phyloP scores from a whole-genome alignment of 805 yeast species.

The Monosporozyma unispora region DNA sequence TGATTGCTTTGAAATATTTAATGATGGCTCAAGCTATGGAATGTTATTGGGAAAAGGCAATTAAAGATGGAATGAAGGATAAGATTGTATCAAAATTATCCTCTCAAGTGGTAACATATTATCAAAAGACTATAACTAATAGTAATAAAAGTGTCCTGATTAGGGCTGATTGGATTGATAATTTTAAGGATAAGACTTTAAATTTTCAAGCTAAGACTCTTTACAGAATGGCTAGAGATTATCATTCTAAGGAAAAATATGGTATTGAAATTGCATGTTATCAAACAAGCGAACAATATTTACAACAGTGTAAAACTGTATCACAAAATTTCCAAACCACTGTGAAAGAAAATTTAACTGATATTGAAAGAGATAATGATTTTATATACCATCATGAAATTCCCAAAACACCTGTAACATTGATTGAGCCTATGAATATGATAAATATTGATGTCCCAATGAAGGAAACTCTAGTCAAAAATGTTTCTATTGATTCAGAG shows the following conservation, averaged over 20 bases:
- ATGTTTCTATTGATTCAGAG: constrained; percentile 2
- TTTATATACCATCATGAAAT: constrained; percentile 62
- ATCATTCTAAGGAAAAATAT: constrained; percentile 32
- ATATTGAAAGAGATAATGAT: constrained; percentile 73
- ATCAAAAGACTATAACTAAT: constrained; percentile 37
- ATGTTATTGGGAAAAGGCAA: constrained; percentile 69
- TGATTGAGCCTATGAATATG: constrained; percentile 43
- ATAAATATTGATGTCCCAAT: constrained; percentile 33
- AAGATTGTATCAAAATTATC: constrained; percentile 57
- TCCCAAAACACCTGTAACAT: constrained; percentile 41
- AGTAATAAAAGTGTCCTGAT: constrained; percentile 41
- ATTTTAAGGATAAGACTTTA: constrained; percentile 44
- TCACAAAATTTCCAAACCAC: constrained; percentile 34
- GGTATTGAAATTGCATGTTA: constrained; percentile 53
- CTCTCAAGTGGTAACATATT: constrained; percentile 50
- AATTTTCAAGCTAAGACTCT: constrained; percentile 70
- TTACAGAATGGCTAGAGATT: constrained; percentile 47
- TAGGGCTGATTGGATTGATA: constrained; percentile 58
- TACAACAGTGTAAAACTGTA: constrained; percentile 21
- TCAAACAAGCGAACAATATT: background rate
- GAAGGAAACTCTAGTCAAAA: constrained; percentile 3
- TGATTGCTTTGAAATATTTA: constrained; percentile 42
- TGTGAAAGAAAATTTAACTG: constrained; percentile 37
- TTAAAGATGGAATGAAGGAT: constrained; percentile 34
- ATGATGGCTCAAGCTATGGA: constrained; percentile 86